These are phyloP conservation scores for Nephelium lappaceum DNA, from an alignment of 345 rosid genomes.

Conservation along the genomic window DNA sequence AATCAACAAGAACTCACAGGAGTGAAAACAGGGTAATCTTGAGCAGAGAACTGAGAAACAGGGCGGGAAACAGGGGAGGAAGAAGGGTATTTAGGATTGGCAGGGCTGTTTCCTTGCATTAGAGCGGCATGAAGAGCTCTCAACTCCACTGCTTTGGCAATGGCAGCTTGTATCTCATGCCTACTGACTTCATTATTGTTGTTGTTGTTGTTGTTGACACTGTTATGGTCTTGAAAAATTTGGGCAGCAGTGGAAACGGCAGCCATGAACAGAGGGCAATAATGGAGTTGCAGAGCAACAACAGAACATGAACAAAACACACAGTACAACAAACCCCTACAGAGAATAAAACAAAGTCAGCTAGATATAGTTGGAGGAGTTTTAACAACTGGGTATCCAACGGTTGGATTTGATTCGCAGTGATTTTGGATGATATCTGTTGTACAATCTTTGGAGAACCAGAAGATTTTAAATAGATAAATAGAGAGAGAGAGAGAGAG, in stretches of 20 bases:
- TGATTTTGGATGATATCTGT: conserved; percentile 43
- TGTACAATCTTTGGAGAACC: conserved; percentile 40
- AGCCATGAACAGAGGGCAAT: conserved; percentile 53
- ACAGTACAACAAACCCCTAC: conserved; percentile 10
- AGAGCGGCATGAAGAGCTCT: conserved; percentile 86
- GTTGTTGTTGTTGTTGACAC: conserved; percentile 21
- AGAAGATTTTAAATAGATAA: conserved; percentile 19
- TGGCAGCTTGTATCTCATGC: conserved; percentile 76
- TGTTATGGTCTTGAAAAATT: conserved; percentile 36
- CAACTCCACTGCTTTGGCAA: conserved; percentile 83
- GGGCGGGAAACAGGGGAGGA: conserved; percentile 67
- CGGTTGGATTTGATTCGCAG: conserved; percentile 40
- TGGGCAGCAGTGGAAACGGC: conserved; percentile 46
- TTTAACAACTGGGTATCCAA: conserved; percentile 27
- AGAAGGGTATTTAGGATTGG: conserved; percentile 51
- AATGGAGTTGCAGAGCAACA: conserved; percentile 21
- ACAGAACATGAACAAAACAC: conserved; percentile 24
- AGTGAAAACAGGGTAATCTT: conserved; percentile 94
- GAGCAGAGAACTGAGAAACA: conserved; percentile 68
- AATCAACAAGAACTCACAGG: conserved; percentile 58
- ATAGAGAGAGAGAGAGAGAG: background rate
- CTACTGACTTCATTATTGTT: conserved; percentile 42
- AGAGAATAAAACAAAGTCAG: conserved; percentile 22
- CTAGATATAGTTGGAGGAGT: background rate
- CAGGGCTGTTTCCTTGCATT: conserved; percentile 66